Base-by-base conservation (phyloP, 1,139 yeast species). In the Pichia sp. region DNA sequence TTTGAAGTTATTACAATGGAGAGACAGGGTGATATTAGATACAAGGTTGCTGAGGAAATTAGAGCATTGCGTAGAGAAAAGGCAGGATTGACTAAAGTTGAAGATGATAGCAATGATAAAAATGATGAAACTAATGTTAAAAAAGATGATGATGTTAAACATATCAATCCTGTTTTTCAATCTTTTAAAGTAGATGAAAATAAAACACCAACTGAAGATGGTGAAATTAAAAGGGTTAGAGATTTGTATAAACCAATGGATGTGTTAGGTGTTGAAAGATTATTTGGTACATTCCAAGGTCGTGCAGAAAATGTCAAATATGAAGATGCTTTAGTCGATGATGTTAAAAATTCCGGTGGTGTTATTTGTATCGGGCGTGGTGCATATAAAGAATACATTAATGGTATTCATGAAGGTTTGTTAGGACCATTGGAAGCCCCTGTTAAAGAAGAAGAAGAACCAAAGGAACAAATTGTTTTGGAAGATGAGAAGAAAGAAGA, bases 291-390 rank as follows among this genome's bases (percentile, higher is more conserved):
- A 24, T 41, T 47, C 21, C 29, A 43, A 23, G 22, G 32, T 11
- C 35, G 37, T 2, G 38, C 26, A 9, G 37, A 42, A 18, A 9
- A 49, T 52, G 19, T 73, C 3, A 53, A 64, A 6, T 57, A 66
- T 42, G 82, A 78, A 43, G 86, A 80, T 54, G 62, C 71, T 0
- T 34, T 56, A 15, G 60, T 57, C 13, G 48, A 50, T 20, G 66
- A 69, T 47, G 70, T 70, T 7, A 55, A 60, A 9, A 61, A 68
- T 23, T 75, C 81, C 8, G 96, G 96, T 18, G 98, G 98, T 37
- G 81, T 88, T 13, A 74, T 93, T 20, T 86, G 96, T 60, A 67
- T 93, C 25, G 99, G 99, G 3, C 73, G 99, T 59, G 98, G 98
- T 43, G 91, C 97, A 0, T 91, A 77, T 62, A 91, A 89, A 61